Conservation (phyloP, 805 yeast genomes). For the Saturnispora kantuleensis region DNA sequence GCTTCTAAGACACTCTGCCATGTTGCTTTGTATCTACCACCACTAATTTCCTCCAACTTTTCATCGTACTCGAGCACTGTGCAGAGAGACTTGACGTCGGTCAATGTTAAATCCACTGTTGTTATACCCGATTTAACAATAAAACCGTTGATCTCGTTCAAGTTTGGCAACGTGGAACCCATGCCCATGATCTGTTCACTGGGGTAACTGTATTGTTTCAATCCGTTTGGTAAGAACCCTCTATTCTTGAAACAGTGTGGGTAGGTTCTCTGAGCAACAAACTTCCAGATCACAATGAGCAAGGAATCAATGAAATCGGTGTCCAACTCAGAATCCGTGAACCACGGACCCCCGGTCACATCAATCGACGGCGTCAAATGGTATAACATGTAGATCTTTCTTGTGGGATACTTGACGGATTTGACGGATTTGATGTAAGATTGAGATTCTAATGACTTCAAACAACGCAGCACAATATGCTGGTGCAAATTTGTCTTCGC, state of each 20-base stretch:
- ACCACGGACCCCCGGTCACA: constrained; percentile 99
- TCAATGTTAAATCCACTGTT: constrained; percentile 62
- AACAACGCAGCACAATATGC: constrained; percentile 76
- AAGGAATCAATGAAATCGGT: constrained; percentile 85
- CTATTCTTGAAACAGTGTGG: constrained; percentile 57
- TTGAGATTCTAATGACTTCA: constrained; percentile 71
- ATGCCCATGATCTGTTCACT: constrained; percentile 14
- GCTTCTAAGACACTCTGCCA: constrained; percentile 73
- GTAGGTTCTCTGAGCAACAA: constrained; percentile 61
- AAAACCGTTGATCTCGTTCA: constrained; percentile 68
- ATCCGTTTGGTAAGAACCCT: constrained; percentile 15
- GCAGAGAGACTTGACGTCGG: constrained; percentile 73
- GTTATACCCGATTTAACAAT: constrained; percentile 66
- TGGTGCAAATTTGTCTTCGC: constrained; percentile 85
- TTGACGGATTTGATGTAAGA: constrained; percentile 83
- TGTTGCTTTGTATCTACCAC: constrained; percentile 65
- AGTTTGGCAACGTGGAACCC: constrained; percentile 47
- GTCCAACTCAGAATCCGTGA: constrained; percentile 90
- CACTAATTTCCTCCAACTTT: constrained; percentile 57
- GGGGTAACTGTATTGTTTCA: constrained; percentile 22
- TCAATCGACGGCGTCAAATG: constrained; percentile 89
- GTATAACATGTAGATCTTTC: constrained; percentile 93
- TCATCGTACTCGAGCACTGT: constrained; percentile 86
- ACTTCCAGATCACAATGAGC: constrained; percentile 80
- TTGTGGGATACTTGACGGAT: constrained; percentile 81